Base-by-base conservation (phyloP, 805 yeast genomes). In the Suhomyces sp. region DNA sequence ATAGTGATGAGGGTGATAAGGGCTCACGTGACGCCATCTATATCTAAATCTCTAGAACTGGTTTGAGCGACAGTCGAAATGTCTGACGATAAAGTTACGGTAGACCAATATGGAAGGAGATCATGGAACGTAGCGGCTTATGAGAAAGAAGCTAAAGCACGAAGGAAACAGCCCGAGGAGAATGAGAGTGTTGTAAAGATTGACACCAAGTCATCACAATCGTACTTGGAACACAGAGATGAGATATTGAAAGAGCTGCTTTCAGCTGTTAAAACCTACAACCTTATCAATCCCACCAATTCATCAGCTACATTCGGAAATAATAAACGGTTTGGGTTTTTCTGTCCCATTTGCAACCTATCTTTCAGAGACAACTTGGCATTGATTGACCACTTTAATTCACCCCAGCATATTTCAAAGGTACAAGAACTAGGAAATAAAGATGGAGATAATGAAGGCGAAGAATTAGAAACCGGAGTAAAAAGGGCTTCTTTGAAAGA, bases 331-430 rank as follows among this genome's bases (percentile, higher is more conserved):
- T 88, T 89, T 55, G 97, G 97, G 22, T 93, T 93, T 69, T 81
- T 81, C 60, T 94, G 99, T 69, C 88, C 86, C 9, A 67, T 82
- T 1, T 94, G 99, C 68, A 82, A 86, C 57, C 67, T 89, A 53
- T 86, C 93, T 2, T 93, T 83, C 70, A 85, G 90, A 63, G 97
- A 94, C 65, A 87, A 88, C 52, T 71, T 90, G 59, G 87, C 90
- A 56, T 84, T 85, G 65, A 77, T 90, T 3, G 96, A 92, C 64
- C 98, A 94, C 71, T 73, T 90, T 63, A 90, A 89, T 63, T 83
- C 90, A 36, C 84, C 84, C 35, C 85, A 80, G 55, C 98, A 88
- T 68, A 62, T 78, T 40, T 65, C 70, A 4, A 77, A 73, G 53
- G 75, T 78, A 4, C 51, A 48, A 26, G 52, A 48, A 24, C n/a